These are phyloP conservation scores for Phaeomoniella chlamydospora DNA, from an alignment of 2,329 filamentous ascomycete species.

Conservation along the genomic window DNA sequence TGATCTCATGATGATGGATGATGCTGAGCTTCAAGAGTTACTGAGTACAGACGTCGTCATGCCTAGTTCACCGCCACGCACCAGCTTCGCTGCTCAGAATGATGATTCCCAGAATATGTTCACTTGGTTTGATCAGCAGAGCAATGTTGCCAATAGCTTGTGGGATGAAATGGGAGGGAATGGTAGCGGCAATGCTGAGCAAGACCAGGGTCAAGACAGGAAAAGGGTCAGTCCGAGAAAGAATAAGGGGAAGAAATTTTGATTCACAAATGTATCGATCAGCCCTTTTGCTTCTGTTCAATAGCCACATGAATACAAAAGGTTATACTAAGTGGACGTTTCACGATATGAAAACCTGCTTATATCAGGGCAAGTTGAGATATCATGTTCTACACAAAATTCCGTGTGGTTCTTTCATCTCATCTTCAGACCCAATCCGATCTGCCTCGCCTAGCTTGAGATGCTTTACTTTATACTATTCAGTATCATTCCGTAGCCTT, in stretches of 20 bases:
- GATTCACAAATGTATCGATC: no score
- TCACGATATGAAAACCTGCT: no score
- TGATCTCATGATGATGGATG: conserved; percentile 6
- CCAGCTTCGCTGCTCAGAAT: conserved; percentile 18
- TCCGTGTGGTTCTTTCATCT: no score
- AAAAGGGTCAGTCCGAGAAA: conserved; percentile 4
- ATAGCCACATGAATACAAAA: no score
- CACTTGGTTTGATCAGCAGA: conserved; percentile 11
- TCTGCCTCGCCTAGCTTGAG: no score
- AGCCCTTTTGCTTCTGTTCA: no score
- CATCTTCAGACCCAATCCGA: no score
- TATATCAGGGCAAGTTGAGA: no score
- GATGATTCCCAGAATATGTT: conserved; percentile 5
- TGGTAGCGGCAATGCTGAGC: conserved; percentile 5
- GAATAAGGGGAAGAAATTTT: conserved; percentile 1
- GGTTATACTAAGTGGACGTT: no score
- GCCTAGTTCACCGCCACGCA: conserved; percentile 30
- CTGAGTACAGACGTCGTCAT: conserved; percentile 29
- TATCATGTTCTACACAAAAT: no score
- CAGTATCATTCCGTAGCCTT: no score
- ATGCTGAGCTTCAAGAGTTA: conserved; percentile 22
- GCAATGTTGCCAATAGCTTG: conserved; percentile 5
- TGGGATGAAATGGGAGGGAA: conserved; percentile 5
- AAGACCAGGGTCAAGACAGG: conserved; percentile 1
- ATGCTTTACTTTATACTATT: no score